Conservation (phyloP, 106 monocot genomes). For the Gastrodia elata region DNA sequence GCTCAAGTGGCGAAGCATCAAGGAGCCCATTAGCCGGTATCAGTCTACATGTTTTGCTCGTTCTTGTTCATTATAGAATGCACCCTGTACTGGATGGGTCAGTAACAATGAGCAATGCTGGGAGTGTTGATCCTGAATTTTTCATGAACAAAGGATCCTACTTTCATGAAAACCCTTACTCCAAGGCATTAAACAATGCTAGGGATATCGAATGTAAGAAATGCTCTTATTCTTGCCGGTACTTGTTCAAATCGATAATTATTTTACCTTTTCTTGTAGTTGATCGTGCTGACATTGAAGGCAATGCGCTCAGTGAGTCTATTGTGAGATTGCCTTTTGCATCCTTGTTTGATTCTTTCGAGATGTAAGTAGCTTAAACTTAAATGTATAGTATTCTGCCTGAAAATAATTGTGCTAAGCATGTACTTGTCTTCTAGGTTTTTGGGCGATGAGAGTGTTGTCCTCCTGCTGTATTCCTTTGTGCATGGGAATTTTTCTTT, state of each 20-base stretch:
- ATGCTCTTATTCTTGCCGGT: slow-evolving; percentile 1
- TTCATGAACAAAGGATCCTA: slow-evolving; percentile 39
- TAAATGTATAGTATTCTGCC: neutral
- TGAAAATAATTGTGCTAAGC: neutral
- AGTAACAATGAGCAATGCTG: slow-evolving; percentile 14
- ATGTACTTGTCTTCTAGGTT: slow-evolving; percentile 28
- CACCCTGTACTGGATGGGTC: slow-evolving; percentile 26
- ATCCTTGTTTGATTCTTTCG: slow-evolving; percentile 88
- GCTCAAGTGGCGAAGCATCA: slow-evolving; percentile 51
- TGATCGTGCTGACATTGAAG: slow-evolving; percentile 88
- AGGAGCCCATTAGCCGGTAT: slow-evolving; percentile 65
- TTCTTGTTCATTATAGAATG: slow-evolving; percentile 83
- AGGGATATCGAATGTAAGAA: slow-evolving; percentile 74
- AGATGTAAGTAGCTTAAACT: slow-evolving; percentile 43
- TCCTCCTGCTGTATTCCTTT: slow-evolving; percentile 78
- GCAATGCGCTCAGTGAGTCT: slow-evolving; percentile 61
- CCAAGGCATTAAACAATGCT: slow-evolving; percentile 68
- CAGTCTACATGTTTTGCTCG: slow-evolving; percentile 72
- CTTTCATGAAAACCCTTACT: slow-evolving; percentile 72
- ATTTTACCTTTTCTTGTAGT: slow-evolving; percentile 37
- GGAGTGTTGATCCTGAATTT: slow-evolving; percentile 18
- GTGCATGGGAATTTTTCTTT: slow-evolving; percentile 90
- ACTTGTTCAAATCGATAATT: neutral
- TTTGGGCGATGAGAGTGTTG: slow-evolving; percentile 72
- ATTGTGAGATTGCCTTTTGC: slow-evolving; percentile 89